These are phyloP conservation scores for Tardiomyces depauwii DNA, from an alignment of 1,139 yeast species.

Conservation along the genomic window DNA sequence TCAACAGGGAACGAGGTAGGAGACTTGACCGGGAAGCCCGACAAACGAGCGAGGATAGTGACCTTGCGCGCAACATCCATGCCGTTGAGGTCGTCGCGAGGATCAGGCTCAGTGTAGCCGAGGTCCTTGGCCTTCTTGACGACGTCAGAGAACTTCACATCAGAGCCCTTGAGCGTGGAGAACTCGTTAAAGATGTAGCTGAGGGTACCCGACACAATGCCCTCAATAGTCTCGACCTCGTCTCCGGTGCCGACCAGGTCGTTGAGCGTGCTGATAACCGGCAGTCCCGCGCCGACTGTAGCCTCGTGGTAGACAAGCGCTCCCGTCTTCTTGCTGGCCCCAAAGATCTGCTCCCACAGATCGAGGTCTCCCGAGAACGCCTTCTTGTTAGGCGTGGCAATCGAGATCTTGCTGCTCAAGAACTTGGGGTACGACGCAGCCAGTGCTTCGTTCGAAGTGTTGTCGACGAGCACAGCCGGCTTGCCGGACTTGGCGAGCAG, in stretches of 20 bases:
- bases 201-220: constrained; percentile 91
- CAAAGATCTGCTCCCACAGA: constrained; percentile 68
- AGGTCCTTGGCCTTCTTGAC: constrained; percentile 77
- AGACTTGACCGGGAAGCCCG: constrained; percentile 79
- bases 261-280: constrained; percentile 76
- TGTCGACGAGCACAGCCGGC: constrained; percentile 83
- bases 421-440: constrained; percentile 72
- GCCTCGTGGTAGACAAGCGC: constrained; percentile 95
- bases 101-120: constrained; percentile 99
- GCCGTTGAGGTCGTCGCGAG: constrained; percentile 97
- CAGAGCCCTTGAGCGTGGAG: constrained; percentile 50
- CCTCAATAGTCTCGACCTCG: constrained; percentile 81
- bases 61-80: constrained; percentile 97
- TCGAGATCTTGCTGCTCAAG: constrained; percentile 67
- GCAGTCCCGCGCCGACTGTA: constrained; percentile 98
- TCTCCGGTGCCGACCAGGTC: constrained; percentile 91
- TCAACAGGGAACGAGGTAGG: constrained; percentile 95
- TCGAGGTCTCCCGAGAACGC: constrained; percentile 78
- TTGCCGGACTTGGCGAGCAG: constrained; percentile 54
- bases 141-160: constrained; percentile 75
- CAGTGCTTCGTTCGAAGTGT: constrained; percentile 73
- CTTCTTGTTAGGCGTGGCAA: constrained; percentile 97
- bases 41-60: constrained; percentile 84
- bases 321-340: constrained; percentile 37
- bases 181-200: constrained; percentile 94